phyloP scores from a whole-genome alignment of 176 grass and related monocot species.

The Aegilops speltoides region DNA sequence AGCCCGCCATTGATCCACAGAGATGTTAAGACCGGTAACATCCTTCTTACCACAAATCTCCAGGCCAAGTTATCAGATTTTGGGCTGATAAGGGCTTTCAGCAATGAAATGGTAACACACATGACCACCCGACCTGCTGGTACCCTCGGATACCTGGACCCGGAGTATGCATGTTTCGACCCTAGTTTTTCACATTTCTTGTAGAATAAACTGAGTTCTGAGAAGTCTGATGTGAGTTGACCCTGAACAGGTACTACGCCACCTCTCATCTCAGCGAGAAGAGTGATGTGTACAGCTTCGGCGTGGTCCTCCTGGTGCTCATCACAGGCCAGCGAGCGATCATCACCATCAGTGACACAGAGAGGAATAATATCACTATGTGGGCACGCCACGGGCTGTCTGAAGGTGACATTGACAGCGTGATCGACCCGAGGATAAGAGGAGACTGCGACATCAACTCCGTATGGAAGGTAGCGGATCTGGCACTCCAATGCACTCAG shows the following conservation, averaged over 20 bases:
- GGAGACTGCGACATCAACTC: slow-evolving; percentile 14
- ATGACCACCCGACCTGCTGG: background rate
- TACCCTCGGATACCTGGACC: slow-evolving; percentile 24
- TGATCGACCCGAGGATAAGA: slow-evolving; percentile 9
- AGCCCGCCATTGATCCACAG: slow-evolving; percentile 13
- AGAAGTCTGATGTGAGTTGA: background rate
- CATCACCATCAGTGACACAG: background rate
- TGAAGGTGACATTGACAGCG: background rate
- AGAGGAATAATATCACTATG: background rate
- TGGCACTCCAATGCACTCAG: slow-evolving; percentile 14
- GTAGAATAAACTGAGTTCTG: background rate
- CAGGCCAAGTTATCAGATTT: slow-evolving; percentile 22
- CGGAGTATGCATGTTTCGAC: slow-evolving; percentile 13
- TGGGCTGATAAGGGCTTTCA: slow-evolving; percentile 9
- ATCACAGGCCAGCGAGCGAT: slow-evolving; percentile 1
- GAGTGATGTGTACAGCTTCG: slow-evolving; percentile 35
- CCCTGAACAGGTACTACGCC: background rate
- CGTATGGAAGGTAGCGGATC: slow-evolving; percentile 22
- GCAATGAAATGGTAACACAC: slow-evolving; percentile 2
- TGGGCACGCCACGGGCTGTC: slow-evolving; percentile 25
- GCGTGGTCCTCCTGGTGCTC: slow-evolving; percentile 25
- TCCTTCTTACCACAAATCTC: slow-evolving; percentile 14
- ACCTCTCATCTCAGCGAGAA: slow-evolving; percentile 22
- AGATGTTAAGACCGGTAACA: slow-evolving; percentile 31
- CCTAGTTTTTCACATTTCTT: background rate